Evolutionary conservation across 352 stramenopile species (phyloP), one percentile per base, ranked within the genome.

Genomic region (Phytophthora pinifolia): DNA sequence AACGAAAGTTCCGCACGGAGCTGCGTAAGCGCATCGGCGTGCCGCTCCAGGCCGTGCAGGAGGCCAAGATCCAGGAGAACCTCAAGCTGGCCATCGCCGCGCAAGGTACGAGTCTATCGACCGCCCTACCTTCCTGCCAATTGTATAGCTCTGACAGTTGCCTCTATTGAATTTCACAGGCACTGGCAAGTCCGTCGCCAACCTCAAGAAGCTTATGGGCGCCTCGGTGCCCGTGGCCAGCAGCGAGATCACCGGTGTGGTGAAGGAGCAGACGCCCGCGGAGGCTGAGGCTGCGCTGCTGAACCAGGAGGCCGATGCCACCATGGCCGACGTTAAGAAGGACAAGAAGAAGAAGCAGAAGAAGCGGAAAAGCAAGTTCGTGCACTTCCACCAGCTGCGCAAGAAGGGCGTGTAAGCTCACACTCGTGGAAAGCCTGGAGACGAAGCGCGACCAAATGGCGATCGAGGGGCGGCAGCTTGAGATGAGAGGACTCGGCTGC

Each of bases 1-100:
- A 94, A 79, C 82, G 83, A 63, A 86, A 83, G 69, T 94, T 92
- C 75, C 84, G 84, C 61, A 88, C 80, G 61, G 82, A 94, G 73
- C 71, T 94, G 56, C 80, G 82, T 46, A 82, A 91, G 67, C 77
- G 76, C 51, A 83, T 94, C 52, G 84, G 84, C 41, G 80, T 90
- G 58, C 82, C 82, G 25, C 82, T 89, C 67, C 70, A 86, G 59
- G 68, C 67, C 18, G 54, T 80, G 41, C 79, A 86, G 60, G 79
- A 92, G 48, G 76, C 76, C 50, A 84, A 88, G 46, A 90, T 94
- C 67, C 84, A 94, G 65, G 80, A 89, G 32, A 88, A 91, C 59
- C 79, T 94, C 48, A 86, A 86, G 76, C 88, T 88, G 48, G 75
- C 82, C 32, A 83, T 94, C 41, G 72, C 82, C 29, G 52, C 67